Percentiles rank a stretch among this genome's conserved stretches.
These are phyloP conservation scores for Aspergillus pseudoterreus DNA, from an alignment of 2,329 filamentous ascomycete species.

Conservation along the genomic window DNA sequence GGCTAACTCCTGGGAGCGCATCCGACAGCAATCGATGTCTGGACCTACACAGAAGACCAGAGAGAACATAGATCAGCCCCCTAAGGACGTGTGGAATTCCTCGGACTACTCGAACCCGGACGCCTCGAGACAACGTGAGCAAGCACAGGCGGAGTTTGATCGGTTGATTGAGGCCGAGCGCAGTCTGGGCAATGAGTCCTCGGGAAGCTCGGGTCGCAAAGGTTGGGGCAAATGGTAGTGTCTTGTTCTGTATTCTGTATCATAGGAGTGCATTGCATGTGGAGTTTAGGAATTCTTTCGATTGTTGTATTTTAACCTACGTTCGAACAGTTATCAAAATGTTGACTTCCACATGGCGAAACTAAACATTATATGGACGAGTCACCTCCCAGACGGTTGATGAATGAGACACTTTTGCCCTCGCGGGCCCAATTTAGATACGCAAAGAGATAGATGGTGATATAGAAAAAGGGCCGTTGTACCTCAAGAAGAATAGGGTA, in stretches of 20 bases:
- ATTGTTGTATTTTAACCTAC: not conserved
- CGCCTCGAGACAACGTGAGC: conserved; percentile 27
- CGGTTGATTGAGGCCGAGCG: conserved; percentile 41
- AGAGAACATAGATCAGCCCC: not conserved
- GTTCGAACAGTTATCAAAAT: not conserved
- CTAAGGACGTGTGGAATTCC: conserved; percentile 1
- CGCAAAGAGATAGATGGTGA: conserved; percentile 2
- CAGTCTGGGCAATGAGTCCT: conserved; percentile 18
- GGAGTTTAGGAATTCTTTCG: not conserved
- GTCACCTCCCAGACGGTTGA: not conserved
- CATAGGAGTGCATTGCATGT: not conserved
- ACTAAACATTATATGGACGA: too few species aligned
- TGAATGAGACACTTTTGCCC: conserved; percentile 9
- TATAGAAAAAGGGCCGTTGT: not conserved
- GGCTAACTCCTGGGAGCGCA: conserved; percentile 37
- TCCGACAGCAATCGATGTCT: conserved; percentile 27
- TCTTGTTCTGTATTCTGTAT: not conserved
- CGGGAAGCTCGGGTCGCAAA: conserved; percentile 1
- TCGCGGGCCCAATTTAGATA: conserved; percentile 12
- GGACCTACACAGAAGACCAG: not conserved
- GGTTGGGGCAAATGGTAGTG: conserved; percentile 19
- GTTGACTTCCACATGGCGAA: too few species aligned
- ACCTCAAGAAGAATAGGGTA: conserved; percentile 2
- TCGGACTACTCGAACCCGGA: conserved; percentile 5
- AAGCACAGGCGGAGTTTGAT: conserved; percentile 43